phyloP scores from a whole-genome alignment of 2,329 filamentous ascomycete genomes.

The Amauroascus niger region DNA sequence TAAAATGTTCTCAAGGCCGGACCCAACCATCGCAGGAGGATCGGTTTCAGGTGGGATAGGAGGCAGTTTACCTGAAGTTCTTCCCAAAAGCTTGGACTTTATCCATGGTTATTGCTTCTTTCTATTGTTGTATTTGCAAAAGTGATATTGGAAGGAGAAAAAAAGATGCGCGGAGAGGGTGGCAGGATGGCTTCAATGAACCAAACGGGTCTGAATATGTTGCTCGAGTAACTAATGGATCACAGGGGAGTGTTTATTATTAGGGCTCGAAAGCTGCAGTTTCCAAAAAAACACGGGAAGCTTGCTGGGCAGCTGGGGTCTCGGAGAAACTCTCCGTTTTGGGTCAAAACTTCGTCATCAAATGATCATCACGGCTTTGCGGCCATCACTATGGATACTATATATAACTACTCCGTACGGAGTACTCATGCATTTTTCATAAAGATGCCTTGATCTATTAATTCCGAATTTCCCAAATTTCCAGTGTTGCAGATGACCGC shows the following conservation, averaged over 20 bases:
- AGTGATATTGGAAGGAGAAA: background rate
- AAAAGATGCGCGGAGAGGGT: background rate
- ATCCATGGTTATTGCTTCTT: constrained; percentile 50
- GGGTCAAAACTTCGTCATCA: background rate
- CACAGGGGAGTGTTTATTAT: background rate
- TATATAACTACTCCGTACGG: too few relatives aligned
- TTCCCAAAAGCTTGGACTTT: constrained; percentile 61
- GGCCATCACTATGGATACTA: too few relatives aligned
- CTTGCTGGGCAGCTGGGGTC: background rate
- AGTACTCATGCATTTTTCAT: too few relatives aligned
- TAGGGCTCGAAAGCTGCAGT: constrained; percentile 4
- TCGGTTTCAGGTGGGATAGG: constrained; percentile 11
- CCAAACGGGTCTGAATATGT: background rate
- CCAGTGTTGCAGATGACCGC: background rate
- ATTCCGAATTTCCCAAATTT: background rate
- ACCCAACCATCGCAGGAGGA: background rate
- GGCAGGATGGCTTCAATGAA: background rate
- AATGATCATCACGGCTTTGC: background rate
- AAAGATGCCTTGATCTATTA: background rate
- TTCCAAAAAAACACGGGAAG: background rate
- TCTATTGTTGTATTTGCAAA: background rate
- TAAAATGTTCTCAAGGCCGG: constrained; percentile 17
- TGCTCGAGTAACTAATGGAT: background rate
- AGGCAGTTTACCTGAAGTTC: constrained; percentile 50
- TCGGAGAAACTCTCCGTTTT: constrained; percentile 3